Base-by-base conservation (phyloP, 768 basidiomycete species). In the Hypsizygus marmoreus region DNA sequence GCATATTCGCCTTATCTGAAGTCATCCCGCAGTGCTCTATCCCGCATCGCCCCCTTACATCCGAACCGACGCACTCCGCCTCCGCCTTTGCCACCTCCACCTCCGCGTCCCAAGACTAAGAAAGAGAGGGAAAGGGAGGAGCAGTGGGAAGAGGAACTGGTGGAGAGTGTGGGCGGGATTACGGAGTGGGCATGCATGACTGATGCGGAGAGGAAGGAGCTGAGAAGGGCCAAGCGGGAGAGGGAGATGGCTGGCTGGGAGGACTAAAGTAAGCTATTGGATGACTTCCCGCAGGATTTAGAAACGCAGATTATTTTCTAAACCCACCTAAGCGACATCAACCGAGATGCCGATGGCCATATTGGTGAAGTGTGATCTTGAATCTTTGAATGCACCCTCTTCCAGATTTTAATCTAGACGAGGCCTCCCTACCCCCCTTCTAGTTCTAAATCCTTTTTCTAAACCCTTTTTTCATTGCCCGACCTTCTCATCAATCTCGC, bases 81-180 rank as follows among this genome's bases (percentile, higher is more conserved):
- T 0, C 88, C 86, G 0, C 84, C 86, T 0, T 74, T 71, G 2
- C 88, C 88, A 1, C 79, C 81, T 4, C 82, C 81, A 0, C 86
- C 86, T 4, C 81, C 83, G 34, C 79, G 75, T 51, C 87, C 82
- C 67, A 91, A 91, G 71, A 83, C 80, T 40, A 89, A 89, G 72
- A 91, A 90, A 61, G 80, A 88, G 65, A 64, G 86, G 17, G 79
- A 82, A 57, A 65, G 78, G 57, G 88, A 91, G 65, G 88, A 91
- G 62, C 77, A 75, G 56, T 89, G 89, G 77, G 88, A 90, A 59
- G 80, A 87, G 62, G 88, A 91, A 66, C 65, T 91, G 46, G 72
- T 85, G 19, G 88, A 91, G 51, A 81, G 72, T 32, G 69, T 86
- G 3, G 86, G 87, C 9, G 88, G 87, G 13, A 79, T 86, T 68